Base-by-base conservation (phyloP, 1,284 basidiomycete genomes). In the Gastroboletus turbinatus region DNA sequence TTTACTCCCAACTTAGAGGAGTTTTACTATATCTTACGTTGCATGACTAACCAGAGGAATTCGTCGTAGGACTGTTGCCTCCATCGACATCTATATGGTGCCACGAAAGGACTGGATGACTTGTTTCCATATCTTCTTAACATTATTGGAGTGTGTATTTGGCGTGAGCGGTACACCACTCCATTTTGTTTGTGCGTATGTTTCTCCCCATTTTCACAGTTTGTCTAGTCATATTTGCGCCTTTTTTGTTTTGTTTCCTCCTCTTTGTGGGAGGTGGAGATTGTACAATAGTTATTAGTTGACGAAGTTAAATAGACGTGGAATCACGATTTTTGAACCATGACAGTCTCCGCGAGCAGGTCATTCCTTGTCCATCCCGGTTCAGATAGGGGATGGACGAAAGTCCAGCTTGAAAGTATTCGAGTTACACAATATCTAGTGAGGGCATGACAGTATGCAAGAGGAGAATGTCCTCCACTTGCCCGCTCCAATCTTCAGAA, bases 11-110 rank as follows among this genome's bases (percentile, higher is more conserved):
- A 53, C 32, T 60, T 57, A 45, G 60, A 63, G 21, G 59, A 62
- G 43, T 59, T 56, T 55, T 64, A 69, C 57, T 52, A 62, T 69
- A 73, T 49, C 33, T 61, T 69, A 71, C 42, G 23, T 52, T 56
- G 42, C 58, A 59, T 49, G 44, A 60, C 68, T 73, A 69, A 66
- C 56, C 32, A 53, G 38, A 61, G 67, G 53, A 56, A 42, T 47
- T 50, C 14, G 58, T 56, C 57, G 48, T 57, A 70, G 68, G 67
- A 57, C 46, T 44, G 50, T 57, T 56, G n/a, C 56, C 55, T 58
- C 54, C 42, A 50, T 35, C 50, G 44, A 51, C 39, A 56, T 46
- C 54, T 50, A 63, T 56, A 67, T 56, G 53, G 48, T 54, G 55
- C 44, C 43, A 38, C 36, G 35, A 57, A 57, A 56, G 53, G 63